Evolutionary conservation across 2,329 filamentous ascomycete species (phyloP), one percentile per base, ranked within the genome.

Genomic region (Endoconidiophora laricicola): DNA sequence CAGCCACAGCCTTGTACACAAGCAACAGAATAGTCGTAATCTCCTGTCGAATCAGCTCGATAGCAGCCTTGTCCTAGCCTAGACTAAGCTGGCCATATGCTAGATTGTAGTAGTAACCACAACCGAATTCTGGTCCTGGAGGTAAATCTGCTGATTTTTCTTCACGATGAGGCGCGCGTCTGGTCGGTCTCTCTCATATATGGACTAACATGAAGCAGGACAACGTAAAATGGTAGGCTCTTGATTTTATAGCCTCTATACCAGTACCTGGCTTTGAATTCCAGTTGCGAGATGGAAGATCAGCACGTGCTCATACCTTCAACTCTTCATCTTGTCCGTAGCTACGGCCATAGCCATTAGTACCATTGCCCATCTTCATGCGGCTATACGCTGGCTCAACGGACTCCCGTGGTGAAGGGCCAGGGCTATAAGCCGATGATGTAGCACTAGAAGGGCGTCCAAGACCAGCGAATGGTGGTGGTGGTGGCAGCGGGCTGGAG

Each of bases 101-200:
- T 91, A 84, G 55, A 93, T 87, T 42, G 79, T 83, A 12, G 16
- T 18, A 56, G 86, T 78, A 23, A 91, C 81, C 53, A 94, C 72
- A 2, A 79, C 68, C 46, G 84, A 83, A 9, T 83, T 88, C 62
- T 91, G 84, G 60, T 88, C 83, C 60, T 91, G 83, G 36, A 93
- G 74, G 60, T 86, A 88, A 53, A 84, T 75, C 76, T 83, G 55
- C 47, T 40, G 44, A 41, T 40, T 46, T 36, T 12, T 9, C 39
- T 18, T 22, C 18, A 48, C 7, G 26, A 36, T 18, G 16, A 24
- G 22, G 33, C 29, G 33, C 29, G 33, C 14, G 37, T 39, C 51
- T 26, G 40, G 44, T 42, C 56, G 49, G 58, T 37, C 33, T 46
- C 44, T 38, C 59, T 55, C 60, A 54, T 45, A 44, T 39, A 41